Base-by-base conservation (phyloP, 306 rosid species). In the Acacia crassicarpa region DNA sequence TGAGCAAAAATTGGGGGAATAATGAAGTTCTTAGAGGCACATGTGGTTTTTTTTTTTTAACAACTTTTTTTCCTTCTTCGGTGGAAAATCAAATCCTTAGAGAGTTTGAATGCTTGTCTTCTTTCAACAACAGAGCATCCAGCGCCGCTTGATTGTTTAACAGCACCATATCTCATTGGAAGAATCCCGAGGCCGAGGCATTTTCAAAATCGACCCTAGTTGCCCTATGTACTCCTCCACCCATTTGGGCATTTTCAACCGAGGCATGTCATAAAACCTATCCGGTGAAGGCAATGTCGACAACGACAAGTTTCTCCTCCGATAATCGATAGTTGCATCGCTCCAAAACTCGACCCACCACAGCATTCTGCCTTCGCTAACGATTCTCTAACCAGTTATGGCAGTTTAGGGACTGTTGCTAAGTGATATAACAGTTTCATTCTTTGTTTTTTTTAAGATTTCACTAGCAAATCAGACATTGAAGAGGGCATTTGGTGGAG, bases 291-390 rank as follows among this genome's bases (percentile, higher is more conserved):
- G 88, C 0, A 97, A 89, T 16, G 20, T 3, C 5, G 90, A 82
- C 0, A 94, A 16, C 4, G 90, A 82, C 0, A 94, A 93, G 82
- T 86, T 89, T n/a, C 97, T 88, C 71, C 92, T 84, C 58, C 97
- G 90, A 1, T 92, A 91, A 72, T 91, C 97, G 4, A 88, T 89
- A 6, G 97, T 96, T 0, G 97, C 98, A 66, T 95, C 99, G 27
- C 90, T 89, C 99, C 98, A 95, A 76, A 95, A 93, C 83, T 95
- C 98, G 15, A 95, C 99, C 98, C 99, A 95, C 83, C 99, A 74
- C 19, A 97, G 98, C 16, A 94, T 93, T 83, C 93, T 89, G 3
- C 91, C 90, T 22, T 91, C 93, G 15, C 84, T 25, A 1, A 67
- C 83, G n/a, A 74, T 44, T n/a, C 88, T 0, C 72, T n/a, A 80